Evolutionary conservation across 768 basidiomycete species (phyloP).

Genomic region (Leccinum truebloodii): DNA sequence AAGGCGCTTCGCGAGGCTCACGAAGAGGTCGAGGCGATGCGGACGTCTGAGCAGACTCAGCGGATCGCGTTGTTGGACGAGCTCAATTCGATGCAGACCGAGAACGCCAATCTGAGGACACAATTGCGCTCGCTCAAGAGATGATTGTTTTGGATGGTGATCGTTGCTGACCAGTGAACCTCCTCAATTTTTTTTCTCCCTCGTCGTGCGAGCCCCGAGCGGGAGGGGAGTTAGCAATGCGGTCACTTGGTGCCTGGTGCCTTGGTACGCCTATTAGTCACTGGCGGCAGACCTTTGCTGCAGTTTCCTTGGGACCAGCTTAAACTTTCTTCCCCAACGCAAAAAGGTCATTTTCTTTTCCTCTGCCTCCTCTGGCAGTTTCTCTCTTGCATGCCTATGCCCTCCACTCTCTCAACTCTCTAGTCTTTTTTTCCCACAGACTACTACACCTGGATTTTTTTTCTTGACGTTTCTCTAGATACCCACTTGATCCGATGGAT

Average conservation of each 20-base stretch:
- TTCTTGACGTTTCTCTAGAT: conserved; percentile 9
- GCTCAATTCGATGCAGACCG: conserved; percentile 78
- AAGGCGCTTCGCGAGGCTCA: conserved; percentile 62
- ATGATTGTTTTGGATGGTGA: conserved; percentile 4
- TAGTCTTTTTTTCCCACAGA: not conserved
- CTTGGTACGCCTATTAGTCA: conserved; percentile 3
- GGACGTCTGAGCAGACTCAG: conserved; percentile 74
- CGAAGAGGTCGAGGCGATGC: conserved; percentile 70
- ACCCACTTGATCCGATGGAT: conserved; percentile 7
- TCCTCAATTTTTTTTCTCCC: not conserved
- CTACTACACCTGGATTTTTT: conserved; percentile 5
- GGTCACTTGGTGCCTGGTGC: conserved; percentile 3
- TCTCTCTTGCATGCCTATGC: not conserved
- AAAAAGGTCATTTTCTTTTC: not conserved
- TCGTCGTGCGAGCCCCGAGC: not conserved
- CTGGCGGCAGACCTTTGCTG: not conserved
- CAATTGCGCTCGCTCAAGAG: conserved; percentile 64
- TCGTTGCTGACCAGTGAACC: not conserved
- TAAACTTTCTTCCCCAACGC: not conserved
- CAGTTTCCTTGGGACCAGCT: not conserved
- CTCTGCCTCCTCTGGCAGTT: not conserved
- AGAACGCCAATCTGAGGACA: conserved; percentile 68
- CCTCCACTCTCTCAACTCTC: not conserved
- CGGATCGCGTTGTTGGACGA: conserved; percentile 85
- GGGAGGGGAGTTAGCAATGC: not conserved